A percentile compares a stretch with the other conserved stretches of the same genome.
These are phyloP conservation scores for Scheffersomyces lignosus DNA, from an alignment of 805 yeast genomes.

Conservation along the genomic window DNA sequence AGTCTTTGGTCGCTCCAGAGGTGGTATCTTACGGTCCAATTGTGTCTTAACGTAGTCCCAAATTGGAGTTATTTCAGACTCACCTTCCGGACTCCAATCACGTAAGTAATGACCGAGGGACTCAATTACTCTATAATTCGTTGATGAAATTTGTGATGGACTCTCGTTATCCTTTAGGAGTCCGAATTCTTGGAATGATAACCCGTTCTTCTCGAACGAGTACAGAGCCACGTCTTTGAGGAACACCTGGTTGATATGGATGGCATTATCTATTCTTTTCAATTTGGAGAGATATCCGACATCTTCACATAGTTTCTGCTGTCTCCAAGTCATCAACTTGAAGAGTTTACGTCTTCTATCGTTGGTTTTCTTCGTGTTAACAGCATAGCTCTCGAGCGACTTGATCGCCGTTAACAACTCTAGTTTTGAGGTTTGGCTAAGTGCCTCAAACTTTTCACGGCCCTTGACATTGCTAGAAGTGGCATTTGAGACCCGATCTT, in stretches of 20 bases:
- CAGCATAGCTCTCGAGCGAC: slow-evolving; percentile 47
- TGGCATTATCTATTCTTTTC: slow-evolving; percentile 45
- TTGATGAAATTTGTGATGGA: slow-evolving; percentile 11
- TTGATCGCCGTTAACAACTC: slow-evolving; percentile 44
- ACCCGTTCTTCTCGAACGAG: slow-evolving; percentile 44
- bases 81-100: slow-evolving; percentile 66
- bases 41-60: slow-evolving; percentile 50
- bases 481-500: no score
- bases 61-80: slow-evolving; percentile 53
- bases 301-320: slow-evolving; percentile 52
- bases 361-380: slow-evolving; percentile 42
- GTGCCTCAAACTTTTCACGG: slow-evolving; percentile 9
- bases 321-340: slow-evolving; percentile 52
- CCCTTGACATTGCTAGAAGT: slow-evolving; percentile 2
- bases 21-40: slow-evolving; percentile 31
- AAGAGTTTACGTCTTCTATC: slow-evolving; percentile 44
- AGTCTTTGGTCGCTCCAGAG: slow-evolving; percentile 34
- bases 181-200: slow-evolving; percentile 37
- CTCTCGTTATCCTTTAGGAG: slow-evolving; percentile 1
- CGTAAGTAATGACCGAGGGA: slow-evolving; percentile 73
- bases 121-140: slow-evolving; percentile 55
- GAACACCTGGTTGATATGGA: slow-evolving; percentile 48
- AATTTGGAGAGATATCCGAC: slow-evolving; percentile 59
- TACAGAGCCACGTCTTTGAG: slow-evolving; percentile 47
- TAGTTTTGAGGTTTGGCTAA: slow-evolving; percentile 20